Percentiles rank a stretch among this genome's conserved stretches.
Evolutionary conservation across 2,329 filamentous ascomycete species (phyloP).

Genomic region (Colletotrichum agaves): DNA sequence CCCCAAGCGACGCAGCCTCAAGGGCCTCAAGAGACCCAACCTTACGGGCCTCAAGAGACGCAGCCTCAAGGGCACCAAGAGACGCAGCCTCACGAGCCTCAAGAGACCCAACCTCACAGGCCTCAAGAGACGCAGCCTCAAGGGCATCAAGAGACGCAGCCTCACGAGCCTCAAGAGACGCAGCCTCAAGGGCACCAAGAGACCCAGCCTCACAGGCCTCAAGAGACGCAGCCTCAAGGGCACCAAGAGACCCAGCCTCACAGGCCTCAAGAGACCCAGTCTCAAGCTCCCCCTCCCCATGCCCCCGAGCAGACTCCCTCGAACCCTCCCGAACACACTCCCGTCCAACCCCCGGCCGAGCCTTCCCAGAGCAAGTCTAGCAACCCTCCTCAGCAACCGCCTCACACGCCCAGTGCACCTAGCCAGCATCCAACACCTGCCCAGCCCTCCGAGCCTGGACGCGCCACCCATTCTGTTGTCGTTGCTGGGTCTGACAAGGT

Average conservation of each 20-base stretch:
- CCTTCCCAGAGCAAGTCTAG: not conserved
- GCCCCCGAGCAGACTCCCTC: not conserved
- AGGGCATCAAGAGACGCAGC: too few species aligned
- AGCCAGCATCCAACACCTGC: not conserved
- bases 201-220: not conserved
- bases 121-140: not conserved
- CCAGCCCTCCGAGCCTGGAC: not conserved
- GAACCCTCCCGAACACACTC: not conserved
- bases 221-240: not conserved
- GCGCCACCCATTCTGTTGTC: not conserved
- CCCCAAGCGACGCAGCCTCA: not conserved
- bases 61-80: too few species aligned
- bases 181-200: too few species aligned
- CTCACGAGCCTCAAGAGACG: not conserved
- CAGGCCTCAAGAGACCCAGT: not conserved
- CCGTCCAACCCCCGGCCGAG: not conserved
- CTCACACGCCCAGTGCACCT: not conserved
- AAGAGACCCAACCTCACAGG: not conserved
- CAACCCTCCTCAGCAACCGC: not conserved
- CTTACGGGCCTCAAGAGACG: not conserved
- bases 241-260: not conserved
- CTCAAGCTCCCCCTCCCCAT: not conserved
- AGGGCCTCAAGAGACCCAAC: too few species aligned
- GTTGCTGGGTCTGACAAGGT: slow-evolving; percentile 1
- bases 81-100: not conserved